A percentile compares a stretch with the other conserved stretches of the same genome.
phyloP scores from a whole-genome alignment of 1,139 yeast species.

The Candida sanyaensis region DNA sequence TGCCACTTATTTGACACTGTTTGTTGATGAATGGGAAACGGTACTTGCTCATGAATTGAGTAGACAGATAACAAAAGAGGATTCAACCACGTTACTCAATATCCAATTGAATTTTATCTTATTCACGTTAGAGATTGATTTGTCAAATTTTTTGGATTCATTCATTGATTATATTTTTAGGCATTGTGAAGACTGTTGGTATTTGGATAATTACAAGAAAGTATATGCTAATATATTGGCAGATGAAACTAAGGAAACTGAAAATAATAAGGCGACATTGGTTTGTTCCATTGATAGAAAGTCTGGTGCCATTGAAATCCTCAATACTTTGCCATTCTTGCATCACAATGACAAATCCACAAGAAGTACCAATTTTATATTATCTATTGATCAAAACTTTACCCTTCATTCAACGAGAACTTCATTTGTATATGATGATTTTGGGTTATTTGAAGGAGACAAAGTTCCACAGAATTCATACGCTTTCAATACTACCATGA shows the following conservation, averaged over 20 bases:
- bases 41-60: constrained; percentile 19
- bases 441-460: constrained; percentile 13
- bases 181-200: constrained; percentile 11
- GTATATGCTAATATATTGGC: constrained; percentile 12
- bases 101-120: constrained; percentile 39
- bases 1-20: constrained; percentile 11
- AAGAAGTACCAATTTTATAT: constrained; percentile 8
- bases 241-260: constrained; percentile 12
- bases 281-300: constrained; percentile 36
- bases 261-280: constrained; percentile 17
- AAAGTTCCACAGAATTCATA: constrained; percentile 12
- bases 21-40: constrained; percentile 18
- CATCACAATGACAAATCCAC: constrained; percentile 16
- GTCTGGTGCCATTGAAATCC: constrained; percentile 28
- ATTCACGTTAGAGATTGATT: constrained; percentile 32
- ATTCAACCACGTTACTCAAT: constrained; percentile 24
- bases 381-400: constrained; percentile 9
- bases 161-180: constrained; percentile 15
- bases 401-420: constrained; percentile 8
- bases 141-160: constrained; percentile 25
- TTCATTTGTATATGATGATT: constrained; percentile 16
- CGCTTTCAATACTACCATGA: constrained; percentile 8
- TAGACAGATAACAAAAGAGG: constrained; percentile 24
- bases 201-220: constrained; percentile 12
- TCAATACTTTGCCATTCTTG: constrained; percentile 19